Conservation (phyloP, 805 yeast genomes). For the Saturnispora gosingensis region DNA sequence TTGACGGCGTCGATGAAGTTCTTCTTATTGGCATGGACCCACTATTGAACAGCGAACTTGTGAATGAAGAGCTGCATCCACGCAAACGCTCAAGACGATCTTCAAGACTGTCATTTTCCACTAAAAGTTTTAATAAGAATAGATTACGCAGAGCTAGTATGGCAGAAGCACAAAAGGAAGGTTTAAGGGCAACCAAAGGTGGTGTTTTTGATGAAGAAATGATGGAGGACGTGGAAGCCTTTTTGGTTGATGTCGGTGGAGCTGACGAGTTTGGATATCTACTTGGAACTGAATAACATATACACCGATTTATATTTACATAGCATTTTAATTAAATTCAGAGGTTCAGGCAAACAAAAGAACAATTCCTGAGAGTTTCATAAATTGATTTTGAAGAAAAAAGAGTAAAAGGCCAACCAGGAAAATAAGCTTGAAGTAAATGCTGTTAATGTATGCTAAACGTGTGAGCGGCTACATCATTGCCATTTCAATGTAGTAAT, state of each 20-base stretch:
- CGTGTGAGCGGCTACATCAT: background rate
- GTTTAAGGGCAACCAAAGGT: slow-evolving; percentile 61
- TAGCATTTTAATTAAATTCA: background rate
- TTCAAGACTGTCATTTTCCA: background rate
- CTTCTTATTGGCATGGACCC: slow-evolving; percentile 11
- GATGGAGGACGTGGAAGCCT: slow-evolving; percentile 65
- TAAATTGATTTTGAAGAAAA: too few relatives aligned
- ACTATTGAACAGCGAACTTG: background rate
- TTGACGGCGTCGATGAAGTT: slow-evolving; percentile 7
- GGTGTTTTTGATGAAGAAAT: slow-evolving; percentile 73
- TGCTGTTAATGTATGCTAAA: background rate
- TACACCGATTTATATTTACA: background rate
- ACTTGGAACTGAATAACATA: slow-evolving; percentile 21
- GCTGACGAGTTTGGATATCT: slow-evolving; percentile 32
- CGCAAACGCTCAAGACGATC: background rate
- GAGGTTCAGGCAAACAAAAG: background rate
- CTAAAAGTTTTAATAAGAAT: background rate
- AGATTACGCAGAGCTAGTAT: slow-evolving; percentile 55
- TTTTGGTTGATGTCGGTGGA: slow-evolving; percentile 42
- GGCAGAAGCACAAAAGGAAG: slow-evolving; percentile 70
- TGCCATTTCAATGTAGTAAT: background rate
- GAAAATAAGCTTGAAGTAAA: background rate
- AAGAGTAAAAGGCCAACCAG: background rate
- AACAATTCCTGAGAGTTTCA: too few relatives aligned
- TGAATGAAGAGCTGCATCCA: background rate